Evolutionary conservation across 1,139 yeast genomes (phyloP).

Genomic region (Arxiozyma telluris): DNA sequence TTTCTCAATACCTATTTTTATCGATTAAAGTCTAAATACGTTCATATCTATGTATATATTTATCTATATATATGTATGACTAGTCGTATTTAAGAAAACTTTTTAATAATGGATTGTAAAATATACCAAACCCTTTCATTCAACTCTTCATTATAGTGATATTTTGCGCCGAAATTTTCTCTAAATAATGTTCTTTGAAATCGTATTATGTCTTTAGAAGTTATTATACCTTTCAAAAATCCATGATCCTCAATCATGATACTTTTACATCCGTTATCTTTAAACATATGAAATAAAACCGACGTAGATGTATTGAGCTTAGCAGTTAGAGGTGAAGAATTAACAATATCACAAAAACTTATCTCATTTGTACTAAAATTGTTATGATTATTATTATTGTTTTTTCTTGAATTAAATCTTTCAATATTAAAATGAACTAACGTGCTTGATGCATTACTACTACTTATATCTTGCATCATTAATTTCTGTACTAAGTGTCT

Average conservation of each 20-base stretch:
- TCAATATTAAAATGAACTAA: constrained; percentile 12
- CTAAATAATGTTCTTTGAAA: constrained; percentile 32
- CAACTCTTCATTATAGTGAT: constrained; percentile 19
- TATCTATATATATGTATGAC: not conserved
- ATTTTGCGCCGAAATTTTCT: constrained; percentile 24
- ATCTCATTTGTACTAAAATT: constrained; percentile 10
- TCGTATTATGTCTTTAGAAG: constrained; percentile 58
- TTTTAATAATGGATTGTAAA: constrained; percentile 12
- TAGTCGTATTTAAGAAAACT: constrained; percentile 1
- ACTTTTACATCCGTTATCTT: constrained; percentile 71
- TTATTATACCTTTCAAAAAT: constrained; percentile 48
- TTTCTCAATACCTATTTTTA: not conserved
- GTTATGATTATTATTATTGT: constrained; percentile 10
- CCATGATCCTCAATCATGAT: constrained; percentile 57
- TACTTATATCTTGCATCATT: constrained; percentile 10
- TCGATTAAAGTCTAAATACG: not conserved
- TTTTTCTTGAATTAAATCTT: constrained; percentile 13
- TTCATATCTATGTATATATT: not conserved
- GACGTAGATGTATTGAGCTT: constrained; percentile 49
- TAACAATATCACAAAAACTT: constrained; percentile 41
- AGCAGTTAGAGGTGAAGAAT: constrained; percentile 57
- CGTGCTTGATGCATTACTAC: constrained; percentile 11
- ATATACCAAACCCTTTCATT: constrained; percentile 21
- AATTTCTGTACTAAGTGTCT: constrained; percentile 17
- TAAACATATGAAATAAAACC: constrained; percentile 58